These are phyloP conservation scores for Nicotiana rustica DNA, from an alignment of 305 asterid species.

Conservation along the genomic window DNA sequence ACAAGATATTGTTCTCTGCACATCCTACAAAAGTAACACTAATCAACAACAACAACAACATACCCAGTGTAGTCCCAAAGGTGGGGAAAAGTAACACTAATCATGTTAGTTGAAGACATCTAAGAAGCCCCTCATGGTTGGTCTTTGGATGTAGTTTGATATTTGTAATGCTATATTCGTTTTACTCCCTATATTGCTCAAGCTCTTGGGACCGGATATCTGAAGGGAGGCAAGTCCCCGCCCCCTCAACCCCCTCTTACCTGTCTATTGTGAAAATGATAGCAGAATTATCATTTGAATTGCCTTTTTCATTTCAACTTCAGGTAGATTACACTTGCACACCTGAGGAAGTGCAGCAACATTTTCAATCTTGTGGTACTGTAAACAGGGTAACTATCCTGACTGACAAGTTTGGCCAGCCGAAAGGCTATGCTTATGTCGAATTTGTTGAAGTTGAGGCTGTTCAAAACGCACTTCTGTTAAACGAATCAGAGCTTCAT, in stretches of 20 bases:
- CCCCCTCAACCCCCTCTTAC: not conserved
- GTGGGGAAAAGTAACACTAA: conserved; percentile 2
- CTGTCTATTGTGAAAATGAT: not conserved
- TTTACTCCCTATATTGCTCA: not conserved
- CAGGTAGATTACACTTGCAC: conserved; percentile 80
- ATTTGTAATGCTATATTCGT: not conserved
- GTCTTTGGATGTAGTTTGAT: conserved; percentile 1
- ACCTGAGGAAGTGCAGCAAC: conserved; percentile 88
- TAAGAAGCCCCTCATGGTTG: not conserved
- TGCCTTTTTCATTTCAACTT: conserved; percentile 35
- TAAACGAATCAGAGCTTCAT: conserved; percentile 73
- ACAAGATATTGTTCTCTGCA: not conserved
- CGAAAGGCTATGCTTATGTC: conserved; percentile 81
- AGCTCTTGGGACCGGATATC: conserved; percentile 18
- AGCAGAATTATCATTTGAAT: conserved; percentile 16
- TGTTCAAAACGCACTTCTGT: conserved; percentile 69
- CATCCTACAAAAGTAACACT: conserved; percentile 19
- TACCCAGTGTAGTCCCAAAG: too few relatives aligned
- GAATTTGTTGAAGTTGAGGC: conserved; percentile 79
- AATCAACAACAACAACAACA: not conserved
- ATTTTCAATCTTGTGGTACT: conserved; percentile 82
- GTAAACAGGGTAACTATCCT: conserved; percentile 79
- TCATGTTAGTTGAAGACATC: not conserved
- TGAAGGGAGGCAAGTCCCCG: not conserved
- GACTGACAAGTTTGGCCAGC: conserved; percentile 78